Base-by-base conservation (phyloP, 345 rosid species). In the Turritis glabra region DNA sequence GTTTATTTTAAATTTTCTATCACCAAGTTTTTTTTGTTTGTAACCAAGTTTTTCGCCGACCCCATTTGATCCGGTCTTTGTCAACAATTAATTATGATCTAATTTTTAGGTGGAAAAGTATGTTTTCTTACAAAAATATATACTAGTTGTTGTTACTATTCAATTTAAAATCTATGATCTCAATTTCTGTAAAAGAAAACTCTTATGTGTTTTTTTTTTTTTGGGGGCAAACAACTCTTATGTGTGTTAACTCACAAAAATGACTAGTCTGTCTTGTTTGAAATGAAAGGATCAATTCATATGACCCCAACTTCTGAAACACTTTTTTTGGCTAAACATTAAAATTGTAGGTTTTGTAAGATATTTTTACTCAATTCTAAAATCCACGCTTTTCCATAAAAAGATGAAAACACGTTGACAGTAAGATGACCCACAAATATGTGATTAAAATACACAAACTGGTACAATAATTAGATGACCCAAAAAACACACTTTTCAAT, bases 51-150 rank as follows among this genome's bases (percentile, higher is more conserved):
- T 75, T 46, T 62, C 5, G 65, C 71, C 59, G 58, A 63, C 75
- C 44, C 66, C 70, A 35, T 43, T 67, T 69, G 70, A 62, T 54
- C 59, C 55, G 71, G 80, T 76, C 75, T 69, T 69, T 38, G 65
- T 69, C 51, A 33, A 69, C 65, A 63, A 9, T 44, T 69, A 62
- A 44, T 52, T 68, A 75, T 69, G 69, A 75, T 60, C 69, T 29
- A 51, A 3, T 9, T 30, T 43, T 59, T 29, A 14, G 10, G 13
- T 40, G 52, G 21, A 67, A 59, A 75, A 51, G 79, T 47, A 67
- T 19, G 41, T 23, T 18, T 18, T 29, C 9, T 30, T 9, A 6
- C 1, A 44, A 1, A 3, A 32, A 44, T 8, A 22, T n/a, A 51
- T 12, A 74, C 41, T 65, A 74, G 33, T 66, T 65, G 33, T 66